Percentiles rank a stretch among this genome's conserved stretches.
phyloP scores from a whole-genome alignment of 495 filamentous ascomycete species.

The Elasticomyces elasticus region DNA sequence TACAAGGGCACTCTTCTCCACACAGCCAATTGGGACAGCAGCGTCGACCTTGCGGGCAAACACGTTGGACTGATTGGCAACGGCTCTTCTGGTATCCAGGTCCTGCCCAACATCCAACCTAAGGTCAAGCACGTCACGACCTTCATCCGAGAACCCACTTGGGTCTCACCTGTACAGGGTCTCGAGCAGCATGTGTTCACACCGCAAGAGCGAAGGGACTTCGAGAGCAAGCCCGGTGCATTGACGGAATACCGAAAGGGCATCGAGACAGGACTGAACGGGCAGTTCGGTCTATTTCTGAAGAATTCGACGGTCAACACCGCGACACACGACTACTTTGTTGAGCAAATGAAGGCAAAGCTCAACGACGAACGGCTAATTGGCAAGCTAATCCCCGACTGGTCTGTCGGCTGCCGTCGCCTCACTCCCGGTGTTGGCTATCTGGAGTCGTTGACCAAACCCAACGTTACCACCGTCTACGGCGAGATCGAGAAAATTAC shows the following conservation, averaged over 20 bases:
- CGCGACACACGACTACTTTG: slow-evolving; percentile 10
- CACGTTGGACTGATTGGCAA: slow-evolving; percentile 27
- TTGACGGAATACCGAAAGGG: slow-evolving; percentile 15
- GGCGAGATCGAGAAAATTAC: slow-evolving; percentile 28
- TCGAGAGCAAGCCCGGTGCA: background rate
- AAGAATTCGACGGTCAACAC: slow-evolving; percentile 11
- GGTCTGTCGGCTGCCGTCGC: slow-evolving; percentile 24
- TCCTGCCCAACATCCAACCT: slow-evolving; percentile 20
- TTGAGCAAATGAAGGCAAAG: slow-evolving; percentile 14
- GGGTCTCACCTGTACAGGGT: slow-evolving; percentile 29
- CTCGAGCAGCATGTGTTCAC: slow-evolving; percentile 33
- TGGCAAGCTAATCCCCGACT: slow-evolving; percentile 26
- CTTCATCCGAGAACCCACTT: slow-evolving; percentile 15
- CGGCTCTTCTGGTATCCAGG: slow-evolving; percentile 23
- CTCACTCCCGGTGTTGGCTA: slow-evolving; percentile 27
- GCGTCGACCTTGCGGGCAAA: slow-evolving; percentile 20
- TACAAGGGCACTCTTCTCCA: slow-evolving; percentile 25
- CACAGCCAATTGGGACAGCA: slow-evolving; percentile 23
- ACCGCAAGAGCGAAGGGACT: slow-evolving; percentile 5
- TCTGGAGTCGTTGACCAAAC: slow-evolving; percentile 31
- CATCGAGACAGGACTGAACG: slow-evolving; percentile 15
- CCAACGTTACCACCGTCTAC: slow-evolving; percentile 29
- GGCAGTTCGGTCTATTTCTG: slow-evolving; percentile 16
- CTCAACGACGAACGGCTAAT: slow-evolving; percentile 21
- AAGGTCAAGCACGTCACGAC: slow-evolving; percentile 17